phyloP scores from a whole-genome alignment of 2,329 filamentous ascomycete species.

The Cryphonectria japonica region DNA sequence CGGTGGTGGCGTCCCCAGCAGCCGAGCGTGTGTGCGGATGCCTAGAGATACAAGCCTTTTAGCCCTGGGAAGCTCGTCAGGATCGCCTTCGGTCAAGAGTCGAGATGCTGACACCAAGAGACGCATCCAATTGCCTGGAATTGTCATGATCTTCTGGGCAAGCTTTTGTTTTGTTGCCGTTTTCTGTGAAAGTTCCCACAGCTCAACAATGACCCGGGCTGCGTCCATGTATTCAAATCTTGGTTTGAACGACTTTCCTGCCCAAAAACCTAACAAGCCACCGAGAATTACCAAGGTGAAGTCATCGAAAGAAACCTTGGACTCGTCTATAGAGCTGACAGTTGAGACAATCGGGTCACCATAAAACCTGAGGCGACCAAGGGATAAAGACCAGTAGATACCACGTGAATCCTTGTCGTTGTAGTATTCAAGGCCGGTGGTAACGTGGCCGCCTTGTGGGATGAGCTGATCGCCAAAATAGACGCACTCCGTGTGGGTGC shows the following conservation, averaged over 20 bases:
- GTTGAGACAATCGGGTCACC: background rate
- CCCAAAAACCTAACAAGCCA: background rate
- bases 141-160: background rate
- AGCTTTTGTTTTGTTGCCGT: background rate
- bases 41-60: background rate
- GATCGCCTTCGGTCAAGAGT: background rate
- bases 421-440: background rate
- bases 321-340: background rate
- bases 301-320: background rate
- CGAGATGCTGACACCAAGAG: background rate
- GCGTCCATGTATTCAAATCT: background rate
- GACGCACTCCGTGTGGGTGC: background rate
- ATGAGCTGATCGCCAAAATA: background rate
- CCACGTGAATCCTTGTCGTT: background rate
- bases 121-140: background rate
- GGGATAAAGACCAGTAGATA: conserved; percentile 2
- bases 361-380: conserved; percentile 8
- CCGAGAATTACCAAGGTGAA: background rate
- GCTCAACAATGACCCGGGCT: background rate
- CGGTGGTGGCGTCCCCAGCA: background rate
- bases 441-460: background rate
- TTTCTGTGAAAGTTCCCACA: background rate
- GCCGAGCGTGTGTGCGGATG: background rate
- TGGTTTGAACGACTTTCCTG: background rate
- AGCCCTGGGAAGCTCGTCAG: background rate